phyloP scores from a whole-genome alignment of 257 asterid species.

The Solanum lycopersicoides region DNA sequence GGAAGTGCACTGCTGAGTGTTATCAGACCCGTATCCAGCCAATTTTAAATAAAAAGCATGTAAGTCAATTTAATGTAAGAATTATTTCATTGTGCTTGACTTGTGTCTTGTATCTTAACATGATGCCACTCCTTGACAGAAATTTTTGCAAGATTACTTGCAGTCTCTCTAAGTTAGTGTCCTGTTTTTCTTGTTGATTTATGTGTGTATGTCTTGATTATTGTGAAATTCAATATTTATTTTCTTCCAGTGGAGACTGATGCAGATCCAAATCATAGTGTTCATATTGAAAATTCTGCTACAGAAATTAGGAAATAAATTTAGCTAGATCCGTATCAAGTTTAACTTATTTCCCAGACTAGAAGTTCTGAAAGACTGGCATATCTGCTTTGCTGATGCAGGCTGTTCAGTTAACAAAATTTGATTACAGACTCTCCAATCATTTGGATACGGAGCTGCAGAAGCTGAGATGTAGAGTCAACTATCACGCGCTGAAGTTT shows the following conservation, averaged over 20 bases:
- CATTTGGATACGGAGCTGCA: constrained; percentile 39
- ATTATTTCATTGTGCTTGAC: not conserved
- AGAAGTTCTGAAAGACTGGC: not conserved
- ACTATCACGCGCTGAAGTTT: constrained; percentile 62
- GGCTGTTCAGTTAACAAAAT: constrained; percentile 62
- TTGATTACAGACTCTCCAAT: constrained; percentile 69
- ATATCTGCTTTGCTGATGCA: constrained; percentile 14
- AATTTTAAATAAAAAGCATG: constrained; percentile 38
- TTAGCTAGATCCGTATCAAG: not conserved
- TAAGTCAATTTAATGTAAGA: constrained; percentile 11
- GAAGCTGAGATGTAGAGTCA: constrained; percentile 70
- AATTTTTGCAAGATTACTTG: not conserved
- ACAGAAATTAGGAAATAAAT: not conserved
- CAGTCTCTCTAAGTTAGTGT: not conserved
- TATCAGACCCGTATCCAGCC: constrained; percentile 56
- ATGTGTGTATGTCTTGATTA: not conserved
- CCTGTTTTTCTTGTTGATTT: not conserved
- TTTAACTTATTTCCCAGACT: not conserved
- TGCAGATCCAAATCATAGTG: not conserved
- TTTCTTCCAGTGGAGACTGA: not conserved
- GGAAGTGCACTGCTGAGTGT: constrained; percentile 52
- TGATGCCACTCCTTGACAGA: not conserved
- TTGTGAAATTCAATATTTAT: not conserved
- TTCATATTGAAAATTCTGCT: not conserved
- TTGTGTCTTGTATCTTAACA: not conserved